Evolutionary conservation across 2,329 filamentous ascomycete genomes (phyloP).

Genomic region (Sclerotiophoma versabilis): DNA sequence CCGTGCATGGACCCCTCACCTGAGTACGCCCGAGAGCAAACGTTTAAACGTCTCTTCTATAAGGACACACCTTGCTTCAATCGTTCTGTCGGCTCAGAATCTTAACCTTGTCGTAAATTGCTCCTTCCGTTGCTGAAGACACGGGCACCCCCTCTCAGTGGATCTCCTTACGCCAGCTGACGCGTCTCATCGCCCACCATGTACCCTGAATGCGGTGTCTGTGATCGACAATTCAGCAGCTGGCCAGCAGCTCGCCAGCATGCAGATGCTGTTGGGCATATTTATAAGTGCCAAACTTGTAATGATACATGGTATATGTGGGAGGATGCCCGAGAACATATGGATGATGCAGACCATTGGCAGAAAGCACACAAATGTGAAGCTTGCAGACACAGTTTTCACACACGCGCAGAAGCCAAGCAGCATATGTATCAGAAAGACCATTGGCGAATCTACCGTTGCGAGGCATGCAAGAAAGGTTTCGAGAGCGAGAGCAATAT

Average conservation of each 20-base stretch:
- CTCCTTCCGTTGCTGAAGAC: too few relatives aligned
- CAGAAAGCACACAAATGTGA: constrained; percentile 21
- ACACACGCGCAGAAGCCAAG: constrained; percentile 4
- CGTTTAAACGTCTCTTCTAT: too few relatives aligned
- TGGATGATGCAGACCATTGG: constrained; percentile 19
- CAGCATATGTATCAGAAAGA: constrained; percentile 20
- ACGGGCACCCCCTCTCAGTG: too few relatives aligned
- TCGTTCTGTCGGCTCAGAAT: too few relatives aligned
- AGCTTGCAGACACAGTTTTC: constrained; percentile 14
- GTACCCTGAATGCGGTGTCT: constrained; percentile 24
- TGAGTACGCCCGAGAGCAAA: too few relatives aligned
- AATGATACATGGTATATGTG: not conserved
- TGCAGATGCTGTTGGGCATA: constrained; percentile 27
- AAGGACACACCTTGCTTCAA: too few relatives aligned
- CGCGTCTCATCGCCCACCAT: not conserved
- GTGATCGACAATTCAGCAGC: constrained; percentile 20
- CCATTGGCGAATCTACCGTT: constrained; percentile 26
- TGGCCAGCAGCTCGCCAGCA: constrained; percentile 24
- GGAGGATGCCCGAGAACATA: constrained; percentile 17
- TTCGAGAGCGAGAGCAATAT: constrained; percentile 32
- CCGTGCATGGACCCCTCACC: too few relatives aligned
- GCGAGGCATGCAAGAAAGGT: constrained; percentile 21
- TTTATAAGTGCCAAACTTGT: constrained; percentile 22
- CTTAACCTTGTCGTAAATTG: too few relatives aligned
- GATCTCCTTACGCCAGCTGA: not conserved